Conservation (phyloP, 148 eudicot genomes). For the Rhododendron ferrugineum region DNA sequence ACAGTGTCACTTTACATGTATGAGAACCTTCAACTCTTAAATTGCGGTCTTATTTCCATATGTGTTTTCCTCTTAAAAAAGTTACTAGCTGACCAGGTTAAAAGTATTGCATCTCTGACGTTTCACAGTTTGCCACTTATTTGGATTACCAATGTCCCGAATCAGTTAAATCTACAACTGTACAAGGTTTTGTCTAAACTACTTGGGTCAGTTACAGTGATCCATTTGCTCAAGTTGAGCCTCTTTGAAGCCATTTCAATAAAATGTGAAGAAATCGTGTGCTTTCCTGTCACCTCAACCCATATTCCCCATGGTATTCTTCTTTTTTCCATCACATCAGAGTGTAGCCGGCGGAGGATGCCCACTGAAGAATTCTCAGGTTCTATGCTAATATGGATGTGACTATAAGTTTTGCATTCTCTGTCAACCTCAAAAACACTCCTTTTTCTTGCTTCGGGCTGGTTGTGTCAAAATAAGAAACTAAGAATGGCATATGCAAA, state of each 20-base stretch:
- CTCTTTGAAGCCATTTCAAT: not conserved
- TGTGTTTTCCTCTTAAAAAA: not conserved
- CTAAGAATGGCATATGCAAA: not conserved
- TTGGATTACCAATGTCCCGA: not conserved
- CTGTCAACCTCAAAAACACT: not conserved
- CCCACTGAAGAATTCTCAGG: not conserved
- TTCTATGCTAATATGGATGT: not conserved
- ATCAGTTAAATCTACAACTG: not conserved
- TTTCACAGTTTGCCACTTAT: not conserved
- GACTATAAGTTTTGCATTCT: not conserved
- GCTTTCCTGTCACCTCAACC: not conserved
- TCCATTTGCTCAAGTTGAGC: not conserved
- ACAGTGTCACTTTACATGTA: slow-evolving; percentile 88
- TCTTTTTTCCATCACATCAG: not conserved
- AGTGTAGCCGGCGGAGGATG: not conserved
- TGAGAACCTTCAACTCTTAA: slow-evolving; percentile 17
- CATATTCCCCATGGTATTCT: not conserved
- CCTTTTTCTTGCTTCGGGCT: not conserved
- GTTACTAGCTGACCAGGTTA: not conserved
- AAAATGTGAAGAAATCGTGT: not conserved
- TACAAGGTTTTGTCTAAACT: not conserved
- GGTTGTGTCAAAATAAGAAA: not conserved
- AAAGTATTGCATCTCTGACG: not conserved
- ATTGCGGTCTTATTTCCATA: not conserved
- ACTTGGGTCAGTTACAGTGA: not conserved